Evolutionary conservation across 2,329 filamentous ascomycete species (phyloP).

Genomic region (Colletotrichum karsti): DNA sequence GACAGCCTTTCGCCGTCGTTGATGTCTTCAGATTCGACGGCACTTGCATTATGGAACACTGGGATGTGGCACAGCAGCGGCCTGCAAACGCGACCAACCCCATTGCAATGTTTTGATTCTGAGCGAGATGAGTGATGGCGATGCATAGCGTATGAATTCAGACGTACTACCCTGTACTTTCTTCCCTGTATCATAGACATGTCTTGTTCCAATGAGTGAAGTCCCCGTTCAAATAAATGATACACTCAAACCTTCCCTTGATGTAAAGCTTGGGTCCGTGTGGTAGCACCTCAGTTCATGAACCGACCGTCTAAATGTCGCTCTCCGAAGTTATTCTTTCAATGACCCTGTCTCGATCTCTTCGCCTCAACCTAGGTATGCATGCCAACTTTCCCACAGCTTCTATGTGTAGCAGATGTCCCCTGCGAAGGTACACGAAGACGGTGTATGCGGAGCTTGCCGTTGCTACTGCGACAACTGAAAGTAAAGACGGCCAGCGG

Average conservation of each 20-base stretch:
- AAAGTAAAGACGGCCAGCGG: slow-evolving; percentile 69
- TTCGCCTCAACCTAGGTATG: background rate
- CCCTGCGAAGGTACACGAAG: background rate
- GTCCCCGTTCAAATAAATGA: no score
- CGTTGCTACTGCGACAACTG: slow-evolving; percentile 57
- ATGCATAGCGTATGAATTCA: background rate
- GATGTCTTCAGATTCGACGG: slow-evolving; percentile 28
- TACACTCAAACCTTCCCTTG: no score
- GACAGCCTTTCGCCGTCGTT: slow-evolving; percentile 6
- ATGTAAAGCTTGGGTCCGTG: no score
- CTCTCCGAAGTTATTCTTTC: background rate
- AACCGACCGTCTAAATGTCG: no score
- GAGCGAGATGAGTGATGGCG: background rate
- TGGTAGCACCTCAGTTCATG: no score
- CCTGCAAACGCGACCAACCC: slow-evolving; percentile 21
- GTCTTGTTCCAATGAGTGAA: no score
- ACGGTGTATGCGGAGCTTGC: slow-evolving; percentile 60
- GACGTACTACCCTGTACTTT: no score
- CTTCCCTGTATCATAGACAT: no score
- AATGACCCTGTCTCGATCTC: background rate
- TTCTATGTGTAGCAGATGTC: background rate
- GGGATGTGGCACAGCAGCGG: slow-evolving; percentile 24
- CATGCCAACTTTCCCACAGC: background rate
- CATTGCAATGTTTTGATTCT: slow-evolving; percentile 9
- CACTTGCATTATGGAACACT: slow-evolving; percentile 29